Evolutionary conservation across 2,329 filamentous ascomycete genomes (phyloP).

Genomic region (Westerdykella sp.): DNA sequence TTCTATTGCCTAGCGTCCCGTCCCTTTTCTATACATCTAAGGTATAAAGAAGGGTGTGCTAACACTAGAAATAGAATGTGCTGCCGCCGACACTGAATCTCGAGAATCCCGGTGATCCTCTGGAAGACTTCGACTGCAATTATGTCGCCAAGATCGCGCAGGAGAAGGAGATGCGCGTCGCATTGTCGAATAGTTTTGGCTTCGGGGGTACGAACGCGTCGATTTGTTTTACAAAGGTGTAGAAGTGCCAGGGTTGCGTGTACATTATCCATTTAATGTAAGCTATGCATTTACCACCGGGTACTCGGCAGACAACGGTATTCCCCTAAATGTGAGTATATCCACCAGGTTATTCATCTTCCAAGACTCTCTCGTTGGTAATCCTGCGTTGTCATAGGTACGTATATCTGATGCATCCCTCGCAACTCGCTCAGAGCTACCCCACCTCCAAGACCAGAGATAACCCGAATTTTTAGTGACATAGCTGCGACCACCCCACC

Average conservation of each 20-base stretch:
- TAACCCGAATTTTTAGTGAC: conserved; percentile 4
- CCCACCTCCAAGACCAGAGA: conserved; percentile 10
- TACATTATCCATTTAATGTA: background rate
- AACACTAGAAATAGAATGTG: conserved; percentile 51
- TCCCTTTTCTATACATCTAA: too few species aligned
- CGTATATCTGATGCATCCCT: conserved; percentile 1
- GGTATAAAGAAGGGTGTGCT: background rate
- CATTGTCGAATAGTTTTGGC: conserved; percentile 91
- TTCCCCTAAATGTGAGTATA: background rate
- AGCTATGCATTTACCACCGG: background rate
- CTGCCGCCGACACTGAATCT: conserved; percentile 87
- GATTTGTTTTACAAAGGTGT: conserved; percentile 62
- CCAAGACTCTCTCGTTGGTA: conserved; percentile 4
- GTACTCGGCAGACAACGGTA: background rate
- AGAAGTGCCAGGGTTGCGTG: conserved; percentile 2
- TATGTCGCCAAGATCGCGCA: conserved; percentile 72
- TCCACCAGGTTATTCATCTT: too few species aligned
- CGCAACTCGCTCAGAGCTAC: conserved; percentile 8
- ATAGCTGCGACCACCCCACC: conserved; percentile 13
- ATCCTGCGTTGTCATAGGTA: conserved; percentile 11
- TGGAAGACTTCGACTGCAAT: conserved; percentile 69
- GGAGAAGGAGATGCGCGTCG: conserved; percentile 62
- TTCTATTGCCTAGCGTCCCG: background rate
- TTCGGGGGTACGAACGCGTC: conserved; percentile 96
- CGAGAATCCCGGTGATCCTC: conserved; percentile 52